Conservation (phyloP, 495 filamentous ascomycete genomes). For the Cairneyella variabilis region DNA sequence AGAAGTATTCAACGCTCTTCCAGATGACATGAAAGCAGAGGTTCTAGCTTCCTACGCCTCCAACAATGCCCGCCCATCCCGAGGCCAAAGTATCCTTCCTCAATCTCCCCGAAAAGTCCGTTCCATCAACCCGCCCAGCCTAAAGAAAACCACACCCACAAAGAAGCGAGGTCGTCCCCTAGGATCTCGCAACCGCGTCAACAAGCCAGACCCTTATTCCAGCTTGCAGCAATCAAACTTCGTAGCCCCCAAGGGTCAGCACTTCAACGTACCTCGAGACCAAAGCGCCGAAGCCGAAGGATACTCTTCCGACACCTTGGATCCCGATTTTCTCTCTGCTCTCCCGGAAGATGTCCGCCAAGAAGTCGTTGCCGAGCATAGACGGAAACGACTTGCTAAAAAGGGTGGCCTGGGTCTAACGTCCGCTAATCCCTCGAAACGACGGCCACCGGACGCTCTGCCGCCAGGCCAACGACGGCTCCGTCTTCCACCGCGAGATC, state of each 20-base stretch:
- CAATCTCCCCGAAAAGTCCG: constrained; percentile 57
- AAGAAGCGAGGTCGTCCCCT: constrained; percentile 52
- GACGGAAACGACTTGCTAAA: constrained; percentile 49
- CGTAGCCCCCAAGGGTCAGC: constrained; percentile 33
- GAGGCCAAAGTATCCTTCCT: constrained; percentile 40
- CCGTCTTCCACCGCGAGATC: constrained; percentile 45
- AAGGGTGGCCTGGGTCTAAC: constrained; percentile 32
- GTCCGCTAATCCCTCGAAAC: constrained; percentile 12
- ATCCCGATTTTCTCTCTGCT: constrained; percentile 71
- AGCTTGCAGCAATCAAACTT: constrained; percentile 66
- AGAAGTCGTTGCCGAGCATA: constrained; percentile 73
- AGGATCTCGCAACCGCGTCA: constrained; percentile 29
- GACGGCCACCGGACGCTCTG: constrained; percentile 10
- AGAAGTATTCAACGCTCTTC: constrained; percentile 71
- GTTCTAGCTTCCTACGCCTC: constrained; percentile 63
- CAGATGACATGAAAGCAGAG: constrained; percentile 79
- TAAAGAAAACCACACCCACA: constrained; percentile 51
- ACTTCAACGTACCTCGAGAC: constrained; percentile 2
- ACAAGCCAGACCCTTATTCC: constrained; percentile 39
- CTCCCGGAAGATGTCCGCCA: constrained; percentile 74
- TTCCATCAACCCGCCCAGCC: constrained; percentile 34
- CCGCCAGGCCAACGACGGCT: constrained; percentile 35
- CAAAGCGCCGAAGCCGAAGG: constrained; percentile 21
- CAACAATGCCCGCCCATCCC: constrained; percentile 16
- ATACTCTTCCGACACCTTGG: constrained; percentile 43